phyloP scores from a whole-genome alignment of 768 basidiomycete genomes.

The Lentinula sp. region DNA sequence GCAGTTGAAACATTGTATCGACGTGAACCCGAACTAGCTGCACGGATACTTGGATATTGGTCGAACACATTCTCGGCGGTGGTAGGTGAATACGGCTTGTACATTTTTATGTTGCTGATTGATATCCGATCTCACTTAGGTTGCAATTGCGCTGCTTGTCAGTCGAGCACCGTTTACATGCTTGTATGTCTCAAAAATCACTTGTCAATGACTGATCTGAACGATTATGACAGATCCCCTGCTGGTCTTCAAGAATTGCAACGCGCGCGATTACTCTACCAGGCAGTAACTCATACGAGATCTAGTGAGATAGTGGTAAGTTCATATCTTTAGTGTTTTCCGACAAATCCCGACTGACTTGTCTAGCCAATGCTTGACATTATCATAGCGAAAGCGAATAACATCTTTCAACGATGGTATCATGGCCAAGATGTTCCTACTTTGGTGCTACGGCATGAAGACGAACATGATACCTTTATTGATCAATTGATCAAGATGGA shows the following conservation, averaged over 20 bases:
- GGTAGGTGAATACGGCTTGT: conserved; percentile 21
- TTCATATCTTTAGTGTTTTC: conserved; percentile 2
- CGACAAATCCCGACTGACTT: neutral
- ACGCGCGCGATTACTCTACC: conserved; percentile 39
- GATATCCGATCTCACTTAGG: conserved; percentile 20
- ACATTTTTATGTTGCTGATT: neutral
- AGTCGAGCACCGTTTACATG: conserved; percentile 65
- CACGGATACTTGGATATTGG: conserved; percentile 48
- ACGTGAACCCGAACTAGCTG: conserved; percentile 53
- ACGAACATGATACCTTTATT: conserved; percentile 12
- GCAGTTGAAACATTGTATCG: conserved; percentile 50
- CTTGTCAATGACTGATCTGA: neutral
- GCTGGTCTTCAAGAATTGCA: conserved; percentile 59
- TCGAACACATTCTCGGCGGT: conserved; percentile 49
- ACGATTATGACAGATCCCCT: conserved; percentile 26
- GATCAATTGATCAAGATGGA: conserved; percentile 9
- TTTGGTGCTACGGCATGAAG: conserved; percentile 33
- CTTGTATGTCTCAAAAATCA: conserved; percentile 17
- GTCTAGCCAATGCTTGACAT: conserved; percentile 39
- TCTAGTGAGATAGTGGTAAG: conserved; percentile 41
- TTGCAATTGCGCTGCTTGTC: conserved; percentile 47
- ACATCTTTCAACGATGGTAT: conserved; percentile 42
- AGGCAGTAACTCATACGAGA: conserved; percentile 38
- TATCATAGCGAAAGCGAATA: conserved; percentile 46
- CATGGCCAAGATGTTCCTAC: conserved; percentile 38